Evolutionary conservation across 352 stramenopile species (phyloP).

Genomic region (Globisporangium cylindrosporum): DNA sequence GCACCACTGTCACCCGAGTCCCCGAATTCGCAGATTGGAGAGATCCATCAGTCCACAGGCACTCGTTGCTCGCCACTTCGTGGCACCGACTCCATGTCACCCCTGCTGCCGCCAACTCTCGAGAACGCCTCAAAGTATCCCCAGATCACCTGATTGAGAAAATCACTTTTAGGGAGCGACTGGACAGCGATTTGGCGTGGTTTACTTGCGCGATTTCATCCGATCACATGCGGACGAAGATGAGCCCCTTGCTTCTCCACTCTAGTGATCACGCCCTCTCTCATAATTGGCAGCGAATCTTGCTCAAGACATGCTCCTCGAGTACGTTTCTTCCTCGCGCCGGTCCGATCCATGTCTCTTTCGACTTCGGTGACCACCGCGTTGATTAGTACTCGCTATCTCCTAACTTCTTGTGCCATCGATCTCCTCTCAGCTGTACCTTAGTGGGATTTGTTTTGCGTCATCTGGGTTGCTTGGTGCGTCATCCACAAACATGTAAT

Average conservation of each 20-base stretch:
- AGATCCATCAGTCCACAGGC: slow-evolving; percentile 1
- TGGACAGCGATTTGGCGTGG: background rate
- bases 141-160: background rate
- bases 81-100: background rate
- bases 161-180: background rate
- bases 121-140: slow-evolving; percentile 7
- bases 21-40: slow-evolving; percentile 9
- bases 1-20: background rate
- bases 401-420: background rate
- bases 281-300: background rate
- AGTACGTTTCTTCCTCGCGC: background rate
- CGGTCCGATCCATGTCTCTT: background rate
- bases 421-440: background rate
- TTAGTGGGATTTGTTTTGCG: background rate
- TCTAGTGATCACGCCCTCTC: background rate
- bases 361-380: background rate
- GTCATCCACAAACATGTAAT: slow-evolving; percentile 24
- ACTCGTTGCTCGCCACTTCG: slow-evolving; percentile 1
- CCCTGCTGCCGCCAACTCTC: background rate
- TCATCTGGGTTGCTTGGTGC: background rate
- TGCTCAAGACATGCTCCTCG: background rate
- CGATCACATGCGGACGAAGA: background rate
- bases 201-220: background rate
- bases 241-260: background rate
- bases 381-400: background rate